Percentiles rank a stretch among this genome's conserved stretches.
Conservation (phyloP, 106 monocot genomes). For the Allium fistulosum region DNA sequence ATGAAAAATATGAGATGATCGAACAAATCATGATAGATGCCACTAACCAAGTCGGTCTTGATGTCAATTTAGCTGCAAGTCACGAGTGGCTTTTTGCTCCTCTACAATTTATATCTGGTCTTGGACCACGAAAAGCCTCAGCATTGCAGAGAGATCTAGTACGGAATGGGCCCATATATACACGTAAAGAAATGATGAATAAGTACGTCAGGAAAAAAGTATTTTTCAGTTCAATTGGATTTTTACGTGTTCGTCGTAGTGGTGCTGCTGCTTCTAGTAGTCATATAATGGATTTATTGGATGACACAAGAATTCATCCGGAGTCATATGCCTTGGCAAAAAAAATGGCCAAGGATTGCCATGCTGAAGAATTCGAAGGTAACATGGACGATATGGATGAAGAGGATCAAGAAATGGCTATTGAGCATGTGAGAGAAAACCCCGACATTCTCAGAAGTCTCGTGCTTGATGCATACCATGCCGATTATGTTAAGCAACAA, state of each 20-base stretch:
- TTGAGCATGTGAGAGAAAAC: slow-evolving; percentile 76
- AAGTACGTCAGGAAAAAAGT: slow-evolving; percentile 81
- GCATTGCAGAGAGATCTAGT: slow-evolving; percentile 76
- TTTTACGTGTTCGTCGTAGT: slow-evolving; percentile 76
- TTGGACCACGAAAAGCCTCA: slow-evolving; percentile 88
- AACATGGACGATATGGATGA: slow-evolving; percentile 75
- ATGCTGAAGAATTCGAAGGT: slow-evolving; percentile 29
- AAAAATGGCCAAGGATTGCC: slow-evolving; percentile 71
- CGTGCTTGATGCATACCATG: slow-evolving; percentile 61
- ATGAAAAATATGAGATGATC: slow-evolving; percentile 90
- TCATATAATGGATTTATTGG: slow-evolving; percentile 76
- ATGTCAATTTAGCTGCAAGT: slow-evolving; percentile 86
- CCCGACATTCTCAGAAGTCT: slow-evolving; percentile 47
- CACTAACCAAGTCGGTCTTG: slow-evolving; percentile 86
- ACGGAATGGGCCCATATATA: slow-evolving; percentile 62
- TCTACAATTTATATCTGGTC: slow-evolving; percentile 85
- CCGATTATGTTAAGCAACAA: slow-evolving; percentile 16
- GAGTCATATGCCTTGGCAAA: slow-evolving; percentile 93
- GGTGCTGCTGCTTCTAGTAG: slow-evolving; percentile 62
- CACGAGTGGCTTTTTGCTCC: slow-evolving; percentile 97
- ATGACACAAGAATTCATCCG: slow-evolving; percentile 98
- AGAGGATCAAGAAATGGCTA: slow-evolving; percentile 77
- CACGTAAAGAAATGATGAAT: slow-evolving; percentile 73
- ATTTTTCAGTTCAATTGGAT: slow-evolving; percentile 77
- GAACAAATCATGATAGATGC: slow-evolving; percentile 98